Percentiles rank a stretch among this genome's conserved stretches.
Evolutionary conservation across 805 yeast species (phyloP).

Genomic region (Clavispora phyllophila): DNA sequence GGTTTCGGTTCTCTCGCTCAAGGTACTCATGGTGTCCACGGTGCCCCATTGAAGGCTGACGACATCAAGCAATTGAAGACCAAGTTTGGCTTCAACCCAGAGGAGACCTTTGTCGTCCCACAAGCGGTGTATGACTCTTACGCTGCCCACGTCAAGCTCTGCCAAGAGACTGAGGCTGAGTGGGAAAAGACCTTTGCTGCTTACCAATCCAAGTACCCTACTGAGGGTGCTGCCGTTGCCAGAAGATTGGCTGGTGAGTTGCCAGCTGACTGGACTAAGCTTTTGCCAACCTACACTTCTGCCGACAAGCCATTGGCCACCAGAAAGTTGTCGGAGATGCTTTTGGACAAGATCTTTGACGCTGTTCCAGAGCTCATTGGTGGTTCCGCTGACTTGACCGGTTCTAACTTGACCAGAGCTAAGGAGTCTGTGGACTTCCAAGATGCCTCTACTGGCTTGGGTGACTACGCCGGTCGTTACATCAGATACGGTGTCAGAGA

Average conservation of each 20-base stretch:
- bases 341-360: conserved; percentile 56
- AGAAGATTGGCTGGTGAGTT: conserved; percentile 76
- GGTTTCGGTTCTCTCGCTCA: conserved; percentile 85
- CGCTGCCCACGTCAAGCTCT: conserved; percentile 51
- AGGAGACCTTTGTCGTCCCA: conserved; percentile 72
- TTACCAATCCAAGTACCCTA: conserved; percentile 69
- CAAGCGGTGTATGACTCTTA: conserved; percentile 75
- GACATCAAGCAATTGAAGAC: conserved; percentile 84
- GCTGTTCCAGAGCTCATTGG: conserved; percentile 85
- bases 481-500: conserved; percentile 98
- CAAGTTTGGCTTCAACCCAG: conserved; percentile 85
- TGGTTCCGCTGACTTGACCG: conserved; percentile 98
- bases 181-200: conserved; percentile 66
- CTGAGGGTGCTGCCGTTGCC: conserved; percentile 67
- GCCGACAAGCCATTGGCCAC: conserved; percentile 82
- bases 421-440: conserved; percentile 85
- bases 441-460: conserved; percentile 73
- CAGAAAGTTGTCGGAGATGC: conserved; percentile 87
- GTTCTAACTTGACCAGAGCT: conserved; percentile 93
- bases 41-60: conserved; percentile 91
- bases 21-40: conserved; percentile 93
- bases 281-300: conserved; percentile 75
- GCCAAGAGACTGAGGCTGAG: conserved; percentile 62
- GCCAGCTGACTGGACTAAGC: conserved; percentile 76
- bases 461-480: conserved; percentile 88